Evolutionary conservation across 257 asterid genomes (phyloP), one percentile per base, ranked within the genome.

Genomic region (Solanum etuberosum): DNA sequence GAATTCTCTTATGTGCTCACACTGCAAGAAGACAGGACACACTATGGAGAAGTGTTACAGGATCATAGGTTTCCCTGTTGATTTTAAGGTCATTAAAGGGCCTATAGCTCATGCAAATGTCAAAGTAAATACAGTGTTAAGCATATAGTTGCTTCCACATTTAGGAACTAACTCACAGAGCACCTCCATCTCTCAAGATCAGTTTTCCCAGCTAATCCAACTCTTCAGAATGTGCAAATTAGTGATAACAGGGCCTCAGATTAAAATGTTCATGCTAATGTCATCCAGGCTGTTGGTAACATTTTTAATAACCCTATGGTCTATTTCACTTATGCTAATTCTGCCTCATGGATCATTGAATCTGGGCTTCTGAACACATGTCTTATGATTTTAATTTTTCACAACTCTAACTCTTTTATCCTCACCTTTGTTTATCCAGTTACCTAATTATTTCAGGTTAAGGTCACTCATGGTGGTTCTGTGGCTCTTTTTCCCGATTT

Each of bases 71-170:
- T 51, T 16, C 1, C 61, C 3, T 51, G 20, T 5, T 5, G 20
- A 67, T 27, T 67, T 67, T 5, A 5, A 67, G 35, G 12, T 27
- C 5, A 67, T 21, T 27, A 67, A 8, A 11, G 18, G 35, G 5
- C 0, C 73, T 3, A 67, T 2, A 7, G 11, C 6, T 12, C 9
- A 27, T 5, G 9, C 3, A 0, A 15, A 1, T 4, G 1, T 27
- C 1, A 67, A 15, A 1, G 34, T 21, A 4, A 27, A 27, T 27
- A 0, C 9, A 25, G 20, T n/a, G 5, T 9, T 57, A 4, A 21
- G 15, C 51, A 48, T 2, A 5, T 0, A 5, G 3, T 6, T 48
- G 6, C 5, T 13, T 14, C 57, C 20, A 15, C 57, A 4, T 48
- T 14, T 5, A 21, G 6, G 4, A 43, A 4, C 15, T 12, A 43